Evolutionary conservation across 1,139 yeast genomes (phyloP).

Genomic region (Torulaspora pretoriensis): DNA sequence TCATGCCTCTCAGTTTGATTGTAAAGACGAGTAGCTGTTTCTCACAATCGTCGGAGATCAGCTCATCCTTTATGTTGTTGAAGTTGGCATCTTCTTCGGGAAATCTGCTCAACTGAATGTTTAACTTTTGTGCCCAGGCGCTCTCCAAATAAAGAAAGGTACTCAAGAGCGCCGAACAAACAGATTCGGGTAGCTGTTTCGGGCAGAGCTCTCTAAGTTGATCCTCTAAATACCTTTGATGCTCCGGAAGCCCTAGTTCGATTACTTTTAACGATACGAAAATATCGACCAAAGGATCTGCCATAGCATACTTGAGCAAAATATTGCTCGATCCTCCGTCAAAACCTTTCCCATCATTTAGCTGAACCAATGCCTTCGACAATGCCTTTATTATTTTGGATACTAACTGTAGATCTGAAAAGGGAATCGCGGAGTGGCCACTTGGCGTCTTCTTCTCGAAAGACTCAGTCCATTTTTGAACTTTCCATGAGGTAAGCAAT

Average conservation of each 20-base stretch:
- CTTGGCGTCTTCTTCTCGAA: constrained; percentile 16
- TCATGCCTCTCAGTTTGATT: constrained; percentile 47
- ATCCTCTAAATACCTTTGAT: constrained; percentile 24
- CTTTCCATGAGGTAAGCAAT: constrained; percentile 29
- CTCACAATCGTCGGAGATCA: constrained; percentile 32
- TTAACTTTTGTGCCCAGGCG: constrained; percentile 30
- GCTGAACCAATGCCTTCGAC: constrained; percentile 11
- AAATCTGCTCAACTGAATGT: constrained; percentile 47
- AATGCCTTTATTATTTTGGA: constrained; percentile 18
- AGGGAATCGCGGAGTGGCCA: constrained; percentile 8
- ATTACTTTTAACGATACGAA: constrained; percentile 36
- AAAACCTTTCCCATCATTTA: constrained; percentile 9
- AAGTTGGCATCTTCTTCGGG: constrained; percentile 58
- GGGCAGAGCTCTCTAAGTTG: constrained; percentile 22
- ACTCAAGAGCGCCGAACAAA: constrained; percentile 30
- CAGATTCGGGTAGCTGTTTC: constrained; percentile 15
- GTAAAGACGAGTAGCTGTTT: constrained; percentile 49
- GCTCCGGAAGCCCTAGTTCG: constrained; percentile 28
- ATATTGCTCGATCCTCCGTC: constrained; percentile 6
- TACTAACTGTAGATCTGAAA: constrained; percentile 15
- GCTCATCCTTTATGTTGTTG: constrained; percentile 36
- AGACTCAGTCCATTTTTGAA: constrained; percentile 30
- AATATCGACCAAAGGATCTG: constrained; percentile 28
- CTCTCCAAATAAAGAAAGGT: constrained; percentile 37
- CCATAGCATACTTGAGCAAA: constrained; percentile 22